Evolutionary conservation across 352 stramenopile genomes (phyloP).

Genomic region (Globisporangium takayamanum): DNA sequence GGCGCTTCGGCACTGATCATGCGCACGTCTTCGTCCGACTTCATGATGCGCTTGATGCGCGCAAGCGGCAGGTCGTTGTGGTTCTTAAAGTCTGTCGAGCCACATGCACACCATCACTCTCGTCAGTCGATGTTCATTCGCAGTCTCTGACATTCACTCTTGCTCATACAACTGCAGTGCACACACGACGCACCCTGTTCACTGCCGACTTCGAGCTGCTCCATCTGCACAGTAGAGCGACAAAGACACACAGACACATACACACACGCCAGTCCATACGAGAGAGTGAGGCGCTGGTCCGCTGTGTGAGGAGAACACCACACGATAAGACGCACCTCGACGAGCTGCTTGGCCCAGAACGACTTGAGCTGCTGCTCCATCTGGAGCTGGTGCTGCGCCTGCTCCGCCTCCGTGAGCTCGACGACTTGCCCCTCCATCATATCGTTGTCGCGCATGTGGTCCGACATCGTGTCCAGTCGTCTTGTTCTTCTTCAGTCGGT

Average conservation of each 20-base stretch:
- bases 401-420: slow-evolving; percentile 80
- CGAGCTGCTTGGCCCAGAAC: slow-evolving; percentile 92
- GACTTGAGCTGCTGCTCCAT: slow-evolving; percentile 87
- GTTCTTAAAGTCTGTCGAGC: slow-evolving; percentile 94
- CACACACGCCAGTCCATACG: not conserved
- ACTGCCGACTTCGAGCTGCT: slow-evolving; percentile 87
- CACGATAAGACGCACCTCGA: slow-evolving; percentile 34
- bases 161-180: not conserved
- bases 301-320: too few relatives aligned
- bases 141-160: not conserved
- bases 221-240: slow-evolving; percentile 50
- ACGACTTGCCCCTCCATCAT: slow-evolving; percentile 83
- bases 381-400: slow-evolving; percentile 80
- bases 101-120: not conserved
- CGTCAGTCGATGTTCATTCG: too few relatives aligned
- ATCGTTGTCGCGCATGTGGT: slow-evolving; percentile 8
- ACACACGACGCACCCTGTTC: slow-evolving; percentile 77
- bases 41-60: slow-evolving; percentile 99
- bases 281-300: not conserved
- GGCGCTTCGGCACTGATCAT: slow-evolving; percentile 99
- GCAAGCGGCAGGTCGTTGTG: slow-evolving; percentile 98
- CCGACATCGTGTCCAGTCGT: slow-evolving; percentile 7
- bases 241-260: not conserved
- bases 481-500: not conserved
- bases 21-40: slow-evolving; percentile 95